A percentile compares a stretch with the other conserved stretches of the same genome.
Evolutionary conservation across 2,329 filamentous ascomycete species (phyloP).

Genomic region (Clarireedia paspali): DNA sequence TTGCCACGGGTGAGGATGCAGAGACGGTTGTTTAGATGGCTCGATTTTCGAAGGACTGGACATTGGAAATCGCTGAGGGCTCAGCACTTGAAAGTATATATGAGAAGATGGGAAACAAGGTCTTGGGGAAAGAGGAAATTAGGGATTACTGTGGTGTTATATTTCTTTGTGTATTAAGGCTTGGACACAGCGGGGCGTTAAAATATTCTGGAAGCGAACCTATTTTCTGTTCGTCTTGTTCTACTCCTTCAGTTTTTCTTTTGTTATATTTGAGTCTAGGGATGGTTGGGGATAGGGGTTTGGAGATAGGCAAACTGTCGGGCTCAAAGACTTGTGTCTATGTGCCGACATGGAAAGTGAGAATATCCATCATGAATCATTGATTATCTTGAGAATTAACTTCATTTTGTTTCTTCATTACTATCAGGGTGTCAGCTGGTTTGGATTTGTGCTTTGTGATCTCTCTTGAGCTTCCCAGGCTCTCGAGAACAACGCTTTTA

Average conservation of each 20-base stretch:
- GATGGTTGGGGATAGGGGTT: too few species aligned
- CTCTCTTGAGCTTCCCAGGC: too few species aligned
- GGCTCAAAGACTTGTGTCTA: too few species aligned
- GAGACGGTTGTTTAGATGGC: slow-evolving; percentile 62
- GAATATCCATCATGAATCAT: too few species aligned
- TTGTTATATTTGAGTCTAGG: neutral
- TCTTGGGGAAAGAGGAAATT: neutral
- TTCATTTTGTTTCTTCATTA: too few species aligned
- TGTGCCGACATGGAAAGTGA: too few species aligned
- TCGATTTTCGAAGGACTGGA: neutral
- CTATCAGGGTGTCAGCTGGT: too few species aligned
- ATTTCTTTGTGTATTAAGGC: neutral
- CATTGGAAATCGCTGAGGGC: neutral
- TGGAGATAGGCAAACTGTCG: too few species aligned
- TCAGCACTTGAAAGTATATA: slow-evolving; percentile 2
- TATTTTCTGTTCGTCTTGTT: neutral
- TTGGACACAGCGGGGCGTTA: neutral
- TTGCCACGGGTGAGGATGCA: slow-evolving; percentile 75
- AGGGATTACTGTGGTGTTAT: neutral
- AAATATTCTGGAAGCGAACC: neutral
- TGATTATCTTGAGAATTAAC: too few species aligned
- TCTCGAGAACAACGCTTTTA: too few species aligned
- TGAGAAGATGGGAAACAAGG: neutral
- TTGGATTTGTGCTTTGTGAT: too few species aligned
- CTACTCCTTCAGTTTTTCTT: neutral